Evolutionary conservation across 805 yeast genomes (phyloP).

Genomic region (Kurtzmaniella fragi): DNA sequence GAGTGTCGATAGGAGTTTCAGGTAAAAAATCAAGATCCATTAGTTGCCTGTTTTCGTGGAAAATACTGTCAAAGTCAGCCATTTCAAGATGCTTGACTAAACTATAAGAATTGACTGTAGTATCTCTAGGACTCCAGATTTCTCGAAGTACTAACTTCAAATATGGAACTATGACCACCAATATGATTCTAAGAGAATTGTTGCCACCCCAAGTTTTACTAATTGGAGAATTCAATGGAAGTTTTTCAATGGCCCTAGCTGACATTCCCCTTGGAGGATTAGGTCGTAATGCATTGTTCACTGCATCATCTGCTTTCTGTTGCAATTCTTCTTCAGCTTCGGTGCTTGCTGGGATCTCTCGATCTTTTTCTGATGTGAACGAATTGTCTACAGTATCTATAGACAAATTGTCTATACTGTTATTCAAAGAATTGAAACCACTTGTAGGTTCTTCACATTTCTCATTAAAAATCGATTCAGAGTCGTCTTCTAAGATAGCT

Average conservation of each 20-base stretch:
- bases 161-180: conserved; percentile 35
- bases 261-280: conserved; percentile 60
- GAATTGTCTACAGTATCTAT: too few species aligned
- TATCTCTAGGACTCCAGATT: conserved; percentile 17
- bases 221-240: conserved; percentile 46
- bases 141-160: conserved; percentile 24
- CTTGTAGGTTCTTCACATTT: conserved; percentile 6
- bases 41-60: conserved; percentile 19
- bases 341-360: too few species aligned
- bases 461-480: conserved; percentile 8
- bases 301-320: too few species aligned
- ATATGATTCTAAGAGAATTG: conserved; percentile 40
- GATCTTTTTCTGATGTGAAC: too few species aligned
- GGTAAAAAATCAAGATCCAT: conserved; percentile 41
- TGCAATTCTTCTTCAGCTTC: too few species aligned
- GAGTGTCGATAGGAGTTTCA: conserved; percentile 34
- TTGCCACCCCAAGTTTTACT: conserved; percentile 54
- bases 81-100: conserved; percentile 38
- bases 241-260: conserved; percentile 47
- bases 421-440: neutral
- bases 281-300: conserved; percentile 39
- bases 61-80: conserved; percentile 22
- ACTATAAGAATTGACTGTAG: conserved; percentile 17
- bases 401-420: too few species aligned
- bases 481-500: too few species aligned